Conservation (phyloP, 148 eudicot genomes). For the Simmondsia chinensis region DNA sequence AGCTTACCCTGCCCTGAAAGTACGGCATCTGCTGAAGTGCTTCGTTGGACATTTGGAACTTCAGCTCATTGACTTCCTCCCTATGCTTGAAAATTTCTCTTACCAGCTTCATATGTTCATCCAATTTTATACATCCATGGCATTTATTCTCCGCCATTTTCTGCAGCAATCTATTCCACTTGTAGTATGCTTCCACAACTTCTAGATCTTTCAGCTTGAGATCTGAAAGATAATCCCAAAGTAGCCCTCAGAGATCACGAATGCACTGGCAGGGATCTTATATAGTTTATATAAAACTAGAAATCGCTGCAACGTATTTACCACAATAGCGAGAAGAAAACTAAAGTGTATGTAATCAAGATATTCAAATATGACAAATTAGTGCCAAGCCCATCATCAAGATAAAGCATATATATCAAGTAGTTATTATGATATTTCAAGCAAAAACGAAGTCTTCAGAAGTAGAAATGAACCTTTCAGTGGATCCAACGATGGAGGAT, state of each 20-base stretch:
- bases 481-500: constrained; percentile 91
- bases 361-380: too few relatives aligned
- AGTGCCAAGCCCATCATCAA: too few relatives aligned
- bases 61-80: constrained; percentile 68
- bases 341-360: too few relatives aligned
- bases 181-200: constrained; percentile 52
- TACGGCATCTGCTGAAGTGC: constrained; percentile 99
- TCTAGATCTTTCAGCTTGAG: constrained; percentile 67
- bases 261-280: neutral
- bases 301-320: too few relatives aligned
- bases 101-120: constrained; percentile 69
- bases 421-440: too few relatives aligned
- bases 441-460: too few relatives aligned
- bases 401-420: too few relatives aligned
- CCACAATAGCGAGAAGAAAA: too few relatives aligned
- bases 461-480: constrained; percentile 50
- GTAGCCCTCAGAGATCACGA: neutral
- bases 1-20: constrained; percentile 93
- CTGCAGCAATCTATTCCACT: constrained; percentile 56
- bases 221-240: constrained; percentile 40
- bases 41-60: constrained; percentile 93
- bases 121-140: constrained; percentile 83
- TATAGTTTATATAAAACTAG: neutral
- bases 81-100: constrained; percentile 51
- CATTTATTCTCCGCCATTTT: constrained; percentile 88